Conservation (phyloP, 495 filamentous ascomycete genomes). For the Aspergillus carlsbadensis region DNA sequence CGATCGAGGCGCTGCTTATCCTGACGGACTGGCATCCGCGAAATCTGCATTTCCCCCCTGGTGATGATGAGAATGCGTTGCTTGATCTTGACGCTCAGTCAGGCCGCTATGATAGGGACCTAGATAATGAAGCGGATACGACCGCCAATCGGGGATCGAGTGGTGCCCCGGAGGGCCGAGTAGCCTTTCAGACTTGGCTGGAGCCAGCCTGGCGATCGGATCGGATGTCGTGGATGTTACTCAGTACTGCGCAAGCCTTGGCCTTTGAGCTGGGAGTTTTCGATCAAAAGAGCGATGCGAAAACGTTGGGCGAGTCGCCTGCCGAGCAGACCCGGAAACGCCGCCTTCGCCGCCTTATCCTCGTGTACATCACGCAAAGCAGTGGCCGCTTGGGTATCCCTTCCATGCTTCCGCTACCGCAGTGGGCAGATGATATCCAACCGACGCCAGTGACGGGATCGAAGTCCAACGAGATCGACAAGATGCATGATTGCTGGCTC, state of each 20-base stretch:
- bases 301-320: constrained; percentile 50
- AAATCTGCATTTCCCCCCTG: constrained; percentile 91
- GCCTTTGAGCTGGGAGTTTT: constrained; percentile 95
- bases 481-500: constrained; percentile 87
- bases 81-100: constrained; percentile 50
- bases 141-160: constrained; percentile 31
- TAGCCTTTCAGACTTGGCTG: constrained; percentile 86
- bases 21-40: constrained; percentile 97
- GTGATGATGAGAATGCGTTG: constrained; percentile 69
- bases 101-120: constrained; percentile 31
- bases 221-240: constrained; percentile 97
- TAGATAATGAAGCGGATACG: constrained; percentile 38
- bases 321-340: constrained; percentile 72
- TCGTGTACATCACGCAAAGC: constrained; percentile 88
- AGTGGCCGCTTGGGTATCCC: constrained; percentile 91
- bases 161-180: constrained; percentile 54
- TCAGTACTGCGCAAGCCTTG: constrained; percentile 84
- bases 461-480: constrained; percentile 38
- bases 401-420: constrained; percentile 75
- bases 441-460: constrained; percentile 26
- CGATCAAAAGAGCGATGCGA: constrained; percentile 66
- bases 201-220: constrained; percentile 97
- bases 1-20: constrained; percentile 89
- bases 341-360: constrained; percentile 78
- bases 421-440: constrained; percentile 53